Base-by-base conservation (phyloP, 208 protist species). In the Trypanosoma boissoni region DNA sequence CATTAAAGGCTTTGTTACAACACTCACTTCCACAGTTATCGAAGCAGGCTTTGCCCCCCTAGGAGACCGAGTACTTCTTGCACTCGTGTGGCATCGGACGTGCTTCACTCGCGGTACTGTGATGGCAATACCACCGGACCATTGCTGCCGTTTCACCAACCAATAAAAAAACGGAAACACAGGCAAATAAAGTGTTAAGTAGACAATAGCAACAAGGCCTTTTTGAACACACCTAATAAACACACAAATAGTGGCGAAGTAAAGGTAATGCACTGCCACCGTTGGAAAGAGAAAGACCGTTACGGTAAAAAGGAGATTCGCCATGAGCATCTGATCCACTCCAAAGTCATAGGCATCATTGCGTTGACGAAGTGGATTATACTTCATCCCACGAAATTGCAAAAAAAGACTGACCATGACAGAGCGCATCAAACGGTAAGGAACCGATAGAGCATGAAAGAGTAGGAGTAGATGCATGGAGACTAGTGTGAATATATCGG, bases 301-400 rank as follows among this genome's bases (percentile, higher is more conserved):
- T 1, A 97, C 76, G 23, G 88, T 89, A 44, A 97, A 97, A 9
- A 97, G 64, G 55, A 97, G 66, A 1, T 91, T 97, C 0, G 85
- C 91, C 9, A 94, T 68, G 16, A 98, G 75, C 72, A 96, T 86
- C 68, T 98, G 91, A 53, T 98, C 88, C 29, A 80, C 63, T 26
- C 83, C 61, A 67, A 97, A 98, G 44, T 95, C 78, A 45, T 88
- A 89, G 21, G 64, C 72, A 64, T 98, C 96, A 3, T 80, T 84
- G 24, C 93, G 86, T 12, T 83, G 71, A 8, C 90, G 86, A n/a
- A 98, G 81, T n/a, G 90, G 86, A 66, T 98, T 97, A 76, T 88
- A 92, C 68, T 93, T 91, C 52, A 86, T 91, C 2, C 93, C 92
- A 46, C 84, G 72, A 42, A 98, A 96, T 49, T 97, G 83, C 39